Evolutionary conservation across 1,284 basidiomycete species (phyloP).

Genomic region (Apiotrichum brassicae): DNA sequence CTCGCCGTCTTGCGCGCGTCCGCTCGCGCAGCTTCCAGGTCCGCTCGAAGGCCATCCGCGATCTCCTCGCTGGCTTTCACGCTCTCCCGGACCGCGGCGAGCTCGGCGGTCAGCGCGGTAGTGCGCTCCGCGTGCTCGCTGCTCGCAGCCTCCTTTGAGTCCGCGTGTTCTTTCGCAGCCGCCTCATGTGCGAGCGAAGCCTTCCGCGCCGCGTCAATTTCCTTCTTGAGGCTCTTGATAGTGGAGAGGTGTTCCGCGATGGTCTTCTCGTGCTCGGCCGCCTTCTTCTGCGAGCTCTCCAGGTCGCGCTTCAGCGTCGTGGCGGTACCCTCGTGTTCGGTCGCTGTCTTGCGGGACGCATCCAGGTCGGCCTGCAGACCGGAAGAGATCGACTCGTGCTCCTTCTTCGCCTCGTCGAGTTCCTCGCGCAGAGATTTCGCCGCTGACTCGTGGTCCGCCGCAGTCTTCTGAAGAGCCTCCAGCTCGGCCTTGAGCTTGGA

Average conservation of each 20-base stretch:
- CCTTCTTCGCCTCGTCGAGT: background rate
- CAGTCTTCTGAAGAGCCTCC: background rate
- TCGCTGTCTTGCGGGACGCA: background rate
- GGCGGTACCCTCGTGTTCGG: slow-evolving; percentile 4
- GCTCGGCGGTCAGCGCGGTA: slow-evolving; percentile 2
- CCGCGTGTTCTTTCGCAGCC: background rate
- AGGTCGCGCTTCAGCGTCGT: slow-evolving; percentile 7
- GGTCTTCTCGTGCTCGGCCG: slow-evolving; percentile 5
- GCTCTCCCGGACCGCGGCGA: slow-evolving; percentile 1
- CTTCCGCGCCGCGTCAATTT: background rate
- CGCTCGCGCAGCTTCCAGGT: slow-evolving; percentile 1
- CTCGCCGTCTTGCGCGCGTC: slow-evolving; percentile 1
- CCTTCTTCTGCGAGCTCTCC: slow-evolving; percentile 7
- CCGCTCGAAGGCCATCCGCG: slow-evolving; percentile 2
- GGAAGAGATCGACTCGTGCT: background rate
- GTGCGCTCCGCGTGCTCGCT: background rate
- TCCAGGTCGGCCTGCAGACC: slow-evolving; percentile 4
- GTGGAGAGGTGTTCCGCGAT: slow-evolving; percentile 4
- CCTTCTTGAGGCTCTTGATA: slow-evolving; percentile 4
- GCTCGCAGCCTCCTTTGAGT: background rate
- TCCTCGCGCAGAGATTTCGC: slow-evolving; percentile 5
- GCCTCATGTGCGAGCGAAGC: slow-evolving; percentile 6
- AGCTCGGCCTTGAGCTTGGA: slow-evolving; percentile 1
- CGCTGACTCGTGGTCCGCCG: slow-evolving; percentile 1
- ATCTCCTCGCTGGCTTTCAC: slow-evolving; percentile 4